phyloP scores from a whole-genome alignment of 176 grass and related monocot species.

The Aechmea fasciata region DNA sequence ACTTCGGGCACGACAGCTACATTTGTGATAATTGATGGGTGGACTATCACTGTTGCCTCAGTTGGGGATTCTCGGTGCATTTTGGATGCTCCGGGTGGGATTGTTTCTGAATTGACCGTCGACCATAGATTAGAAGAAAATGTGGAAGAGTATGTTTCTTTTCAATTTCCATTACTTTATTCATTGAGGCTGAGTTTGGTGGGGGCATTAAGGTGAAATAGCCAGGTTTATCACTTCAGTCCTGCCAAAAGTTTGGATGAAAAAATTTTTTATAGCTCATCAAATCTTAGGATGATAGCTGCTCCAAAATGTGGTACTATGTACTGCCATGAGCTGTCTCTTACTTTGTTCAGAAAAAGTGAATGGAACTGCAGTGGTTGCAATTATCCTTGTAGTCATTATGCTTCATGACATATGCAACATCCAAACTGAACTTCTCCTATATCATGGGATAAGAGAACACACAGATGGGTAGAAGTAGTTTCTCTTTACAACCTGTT shows the following conservation, averaged over 20 bases:
- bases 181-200: background rate
- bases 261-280: no score
- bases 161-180: background rate
- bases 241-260: background rate
- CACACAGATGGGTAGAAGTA: background rate
- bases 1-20: conserved; percentile 91
- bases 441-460: background rate
- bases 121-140: conserved; percentile 98
- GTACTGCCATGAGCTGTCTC: no score
- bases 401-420: background rate
- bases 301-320: no score
- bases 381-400: no score
- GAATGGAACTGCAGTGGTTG: no score
- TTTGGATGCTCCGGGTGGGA: conserved; percentile 70
- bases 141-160: conserved; percentile 71
- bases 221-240: background rate
- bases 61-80: conserved; percentile 93
- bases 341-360: no score
- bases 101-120: conserved; percentile 78
- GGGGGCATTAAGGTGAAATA: background rate
- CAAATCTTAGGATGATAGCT: no score
- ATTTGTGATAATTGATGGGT: conserved; percentile 92
- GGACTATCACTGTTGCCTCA: conserved; percentile 91
- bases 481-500: background rate
- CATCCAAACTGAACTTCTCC: background rate